Evolutionary conservation across 208 protist species (phyloP).

Genomic region (Leishmania lainsoni): DNA sequence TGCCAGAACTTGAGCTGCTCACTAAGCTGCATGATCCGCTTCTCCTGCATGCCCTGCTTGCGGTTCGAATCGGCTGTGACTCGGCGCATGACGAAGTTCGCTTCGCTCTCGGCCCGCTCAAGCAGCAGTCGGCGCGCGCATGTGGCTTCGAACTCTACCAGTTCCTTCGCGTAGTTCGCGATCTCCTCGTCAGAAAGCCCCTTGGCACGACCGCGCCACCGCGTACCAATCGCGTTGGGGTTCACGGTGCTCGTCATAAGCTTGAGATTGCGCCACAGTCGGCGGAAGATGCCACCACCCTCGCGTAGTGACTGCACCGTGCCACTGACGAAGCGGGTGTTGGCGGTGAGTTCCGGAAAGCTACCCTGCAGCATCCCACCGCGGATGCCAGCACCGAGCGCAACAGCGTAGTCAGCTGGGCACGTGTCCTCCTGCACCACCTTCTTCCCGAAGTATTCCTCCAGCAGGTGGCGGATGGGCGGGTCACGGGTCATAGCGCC

Average conservation of each 20-base stretch:
- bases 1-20: conserved; percentile 93
- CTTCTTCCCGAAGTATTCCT: conserved; percentile 81
- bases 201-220: conserved; percentile 78
- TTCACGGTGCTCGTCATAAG: conserved; percentile 45
- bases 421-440: conserved; percentile 67
- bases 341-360: conserved; percentile 70
- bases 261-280: conserved; percentile 31
- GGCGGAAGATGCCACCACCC: conserved; percentile 45
- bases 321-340: conserved; percentile 83
- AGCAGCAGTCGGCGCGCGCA: conserved; percentile 80
- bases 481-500: conserved; percentile 92
- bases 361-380: conserved; percentile 86
- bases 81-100: conserved; percentile 89
- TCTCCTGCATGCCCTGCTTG: conserved; percentile 91
- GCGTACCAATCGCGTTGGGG: conserved; percentile 87
- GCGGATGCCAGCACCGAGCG: conserved; percentile 82
- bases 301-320: conserved; percentile 76
- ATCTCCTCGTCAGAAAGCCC: conserved; percentile 87
- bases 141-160: conserved; percentile 89
- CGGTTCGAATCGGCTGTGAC: conserved; percentile 82
- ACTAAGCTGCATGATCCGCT: conserved; percentile 74
- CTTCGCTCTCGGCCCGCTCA: conserved; percentile 84
- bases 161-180: conserved; percentile 86
- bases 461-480: conserved; percentile 81
- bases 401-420: conserved; percentile 90